Evolutionary conservation across 2,329 filamentous ascomycete genomes (phyloP).

Genomic region (Arthroderma uncinatum): DNA sequence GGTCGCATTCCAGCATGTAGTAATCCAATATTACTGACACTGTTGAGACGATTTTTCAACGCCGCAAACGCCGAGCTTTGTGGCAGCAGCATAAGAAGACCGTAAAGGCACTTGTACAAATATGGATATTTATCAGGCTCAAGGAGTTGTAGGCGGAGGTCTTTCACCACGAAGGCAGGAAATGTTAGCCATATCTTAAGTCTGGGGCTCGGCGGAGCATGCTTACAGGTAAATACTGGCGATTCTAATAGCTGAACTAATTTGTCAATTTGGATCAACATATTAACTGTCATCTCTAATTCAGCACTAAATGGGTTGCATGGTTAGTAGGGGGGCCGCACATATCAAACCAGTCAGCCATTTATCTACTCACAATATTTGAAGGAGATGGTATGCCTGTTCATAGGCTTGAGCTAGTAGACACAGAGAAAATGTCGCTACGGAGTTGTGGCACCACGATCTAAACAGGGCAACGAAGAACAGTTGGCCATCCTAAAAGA

Average conservation of each 20-base stretch:
- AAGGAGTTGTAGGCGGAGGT: slow-evolving; percentile 84
- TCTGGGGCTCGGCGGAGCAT: background rate
- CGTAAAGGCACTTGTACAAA: slow-evolving; percentile 95
- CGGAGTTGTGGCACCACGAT: slow-evolving; percentile 97
- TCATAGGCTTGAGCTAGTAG: slow-evolving; percentile 94
- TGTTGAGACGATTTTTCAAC: slow-evolving; percentile 90
- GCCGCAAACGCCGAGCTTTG: slow-evolving; percentile 96
- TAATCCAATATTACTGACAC: slow-evolving; percentile 92
- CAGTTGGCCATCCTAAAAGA: slow-evolving; percentile 67
- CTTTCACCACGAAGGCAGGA: slow-evolving; percentile 44
- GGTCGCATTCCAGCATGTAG: slow-evolving; percentile 69
- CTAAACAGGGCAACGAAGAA: slow-evolving; percentile 92
- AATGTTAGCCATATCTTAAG: background rate
- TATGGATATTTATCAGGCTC: slow-evolving; percentile 93
- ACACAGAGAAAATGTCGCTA: slow-evolving; percentile 92
- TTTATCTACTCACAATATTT: slow-evolving; percentile 63
- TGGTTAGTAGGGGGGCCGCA: background rate
- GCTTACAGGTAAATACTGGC: slow-evolving; percentile 87
- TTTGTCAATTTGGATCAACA: slow-evolving; percentile 97
- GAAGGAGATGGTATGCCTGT: slow-evolving; percentile 88
- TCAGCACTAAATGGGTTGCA: slow-evolving; percentile 55
- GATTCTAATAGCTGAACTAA: slow-evolving; percentile 93
- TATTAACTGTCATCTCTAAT: slow-evolving; percentile 96
- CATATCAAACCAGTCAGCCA: background rate
- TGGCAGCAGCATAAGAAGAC: slow-evolving; percentile 92